Base-by-base conservation (phyloP, 805 yeast species). In the Lipomyces yamadae region DNA sequence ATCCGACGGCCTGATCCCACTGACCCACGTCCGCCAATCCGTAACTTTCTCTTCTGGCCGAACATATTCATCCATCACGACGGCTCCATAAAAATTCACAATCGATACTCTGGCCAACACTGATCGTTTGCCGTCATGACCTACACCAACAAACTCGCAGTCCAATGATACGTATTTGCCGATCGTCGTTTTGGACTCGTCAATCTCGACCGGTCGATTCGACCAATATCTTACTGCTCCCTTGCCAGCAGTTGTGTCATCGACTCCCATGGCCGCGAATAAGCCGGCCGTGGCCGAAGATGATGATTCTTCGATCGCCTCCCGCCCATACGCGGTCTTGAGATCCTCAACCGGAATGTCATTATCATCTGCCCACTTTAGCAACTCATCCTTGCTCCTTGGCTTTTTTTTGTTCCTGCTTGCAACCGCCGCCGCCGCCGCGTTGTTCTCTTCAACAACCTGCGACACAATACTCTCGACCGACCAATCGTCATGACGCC, bases 71-170 rank as follows among this genome's bases (percentile, higher is more conserved):
- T 93, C 98, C 68, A 88, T 81, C 0, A 93, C 74, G 0, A 85
- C 82, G 70, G 85, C 84, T 0, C 98, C 97, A 74, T 85, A 88
- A 75, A 82, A 91, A 75, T 93, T 92, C 2, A 93, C 97, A 11
- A 93, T 80, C 0, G 97, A 91, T 0, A 92, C 95, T 71, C 98
- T 82, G 0, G 97, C 98, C 15, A 93, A 80, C 0, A 88, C 94
- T 4, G 92, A 86, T 48, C 74, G 73, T 8, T 75, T 66, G 4
- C 96, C 96, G 8, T 86, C 88, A 4, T 84, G 85, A 0, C 97
- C 97, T 1, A 90, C 88, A 10, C 97, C 97, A 1, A 93, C 98
- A 81, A 93, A 92, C 73, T 93, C 98, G 80, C 98, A 92, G 78
- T 93, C 98, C 68, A 93, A 85, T 0, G 97, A 91, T 1, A 92